Conservation (phyloP, 805 yeast genomes). For the Metschnikowia borealis region DNA sequence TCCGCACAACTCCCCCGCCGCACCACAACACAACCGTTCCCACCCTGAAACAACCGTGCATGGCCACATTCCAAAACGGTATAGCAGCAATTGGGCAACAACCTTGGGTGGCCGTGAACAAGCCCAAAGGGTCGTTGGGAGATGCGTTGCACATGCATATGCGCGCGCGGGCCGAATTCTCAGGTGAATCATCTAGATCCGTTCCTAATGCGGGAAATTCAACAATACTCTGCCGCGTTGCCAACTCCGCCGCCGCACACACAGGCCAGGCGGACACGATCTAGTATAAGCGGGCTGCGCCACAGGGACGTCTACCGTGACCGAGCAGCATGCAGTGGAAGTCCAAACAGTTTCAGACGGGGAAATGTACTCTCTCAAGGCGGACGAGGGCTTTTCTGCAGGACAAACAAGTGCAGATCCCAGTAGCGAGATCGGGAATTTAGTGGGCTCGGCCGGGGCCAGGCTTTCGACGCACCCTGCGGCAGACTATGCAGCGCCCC, state of each 20-base stretch:
- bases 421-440: too few species aligned
- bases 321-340: neutral
- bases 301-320: neutral
- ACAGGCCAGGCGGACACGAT: neutral
- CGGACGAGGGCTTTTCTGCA: too few species aligned
- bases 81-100: neutral
- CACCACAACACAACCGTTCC: neutral
- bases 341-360: neutral
- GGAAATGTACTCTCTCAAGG: too few species aligned
- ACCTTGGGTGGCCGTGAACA: neutral
- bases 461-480: too few species aligned
- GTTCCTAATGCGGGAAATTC: neutral
- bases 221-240: neutral
- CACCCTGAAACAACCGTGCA: neutral
- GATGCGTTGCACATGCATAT: neutral
- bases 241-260: neutral
- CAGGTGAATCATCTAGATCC: neutral
- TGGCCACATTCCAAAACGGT: neutral
- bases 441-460: too few species aligned
- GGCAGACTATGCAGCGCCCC: too few species aligned
- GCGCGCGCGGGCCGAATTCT: slow-evolving; percentile 2
- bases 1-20: neutral
- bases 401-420: too few species aligned
- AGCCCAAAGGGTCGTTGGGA: neutral
- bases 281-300: neutral